A percentile compares a stretch with the other conserved stretches of the same genome.
Conservation (phyloP, 2,329 filamentous ascomycete species). For the Cucurbitaria berberidis region DNA sequence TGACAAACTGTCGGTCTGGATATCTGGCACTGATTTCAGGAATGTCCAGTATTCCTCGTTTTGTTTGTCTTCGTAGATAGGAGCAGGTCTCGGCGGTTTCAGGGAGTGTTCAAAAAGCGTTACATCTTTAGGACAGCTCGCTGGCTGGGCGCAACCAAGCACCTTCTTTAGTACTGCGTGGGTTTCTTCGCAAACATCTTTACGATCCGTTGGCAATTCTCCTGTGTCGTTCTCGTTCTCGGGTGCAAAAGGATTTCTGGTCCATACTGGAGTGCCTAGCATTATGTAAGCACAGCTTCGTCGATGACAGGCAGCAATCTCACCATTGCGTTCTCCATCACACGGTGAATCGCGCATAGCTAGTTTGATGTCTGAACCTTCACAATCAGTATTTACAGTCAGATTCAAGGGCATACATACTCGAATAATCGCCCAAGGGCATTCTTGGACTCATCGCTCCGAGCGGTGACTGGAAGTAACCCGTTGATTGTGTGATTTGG, state of each 20-base stretch:
- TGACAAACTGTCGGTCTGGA: constrained; percentile 3
- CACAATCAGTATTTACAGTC: neutral
- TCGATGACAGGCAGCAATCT: neutral
- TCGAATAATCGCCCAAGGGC: neutral
- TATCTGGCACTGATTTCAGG: constrained; percentile 5
- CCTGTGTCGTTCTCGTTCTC: neutral
- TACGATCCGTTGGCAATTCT: neutral
- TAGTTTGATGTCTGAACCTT: neutral
- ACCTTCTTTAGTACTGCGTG: neutral
- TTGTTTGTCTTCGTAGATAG: constrained; percentile 5
- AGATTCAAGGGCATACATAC: neutral
- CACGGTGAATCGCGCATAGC: neutral
- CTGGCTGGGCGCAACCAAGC: neutral
- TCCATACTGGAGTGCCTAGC: neutral
- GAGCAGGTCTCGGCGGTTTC: constrained; percentile 2
- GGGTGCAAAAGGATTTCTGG: neutral
- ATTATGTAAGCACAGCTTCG: neutral
- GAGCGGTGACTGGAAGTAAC: too few relatives aligned
- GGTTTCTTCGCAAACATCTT: neutral
- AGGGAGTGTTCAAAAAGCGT: neutral
- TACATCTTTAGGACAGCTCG: neutral
- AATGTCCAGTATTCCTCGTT: constrained; percentile 7
- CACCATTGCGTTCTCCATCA: neutral
- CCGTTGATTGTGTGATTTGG: too few relatives aligned
- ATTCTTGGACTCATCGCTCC: neutral